Base-by-base conservation (phyloP, 2,329 filamentous ascomycete genomes). In the Alternaria gaisen region DNA sequence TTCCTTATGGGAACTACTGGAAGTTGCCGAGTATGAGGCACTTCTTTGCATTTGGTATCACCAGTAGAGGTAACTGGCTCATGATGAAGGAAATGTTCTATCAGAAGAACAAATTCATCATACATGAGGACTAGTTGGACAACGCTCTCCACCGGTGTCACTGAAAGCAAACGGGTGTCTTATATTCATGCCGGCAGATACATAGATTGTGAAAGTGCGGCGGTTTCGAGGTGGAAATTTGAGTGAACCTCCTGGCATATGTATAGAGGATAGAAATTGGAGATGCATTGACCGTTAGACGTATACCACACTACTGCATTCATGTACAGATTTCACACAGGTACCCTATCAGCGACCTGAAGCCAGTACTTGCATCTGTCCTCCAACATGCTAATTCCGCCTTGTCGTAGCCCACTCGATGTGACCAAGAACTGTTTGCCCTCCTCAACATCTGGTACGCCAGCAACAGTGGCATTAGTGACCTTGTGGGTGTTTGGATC, bases 401-500 rank as follows among this genome's bases (percentile, higher is more conserved):
- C 76, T 42, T 79, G 77, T 38, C 72, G 73, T 64, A 88, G 83
- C 2, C 83, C 84, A 18, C 72, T 71, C n/a, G 66, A 69, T 14
- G 77, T 72, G 36, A 88, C 79, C 4, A 87, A 80, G 68, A 86
- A 88, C 71, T 88, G 82, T 58, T 81, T 70, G 0, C 78, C 80
- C 0, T 75, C 69, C 18, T 72, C 68, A 8, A 85, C 64, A 10
- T 72, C 61, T 2, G 86, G 86, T 8, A 88, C 82, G 1, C 78
- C 83, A 16, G 75, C 73, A 47, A 81, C 70, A 28, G 75, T 78
- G 2, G 60, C 60, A 54, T 81, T 78, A 0, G 85, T 87, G 36
- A 88, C 62, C 60, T 88, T 88, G 58, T 85, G 80, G 12, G 80
- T 75, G 67, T 89, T 88, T 0, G 87, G 86, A 71, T 88, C 82